A percentile compares a stretch with the other conserved stretches of the same genome.
phyloP scores from a whole-genome alignment of 257 asterid species.

The Solanum lycopersicoides region DNA sequence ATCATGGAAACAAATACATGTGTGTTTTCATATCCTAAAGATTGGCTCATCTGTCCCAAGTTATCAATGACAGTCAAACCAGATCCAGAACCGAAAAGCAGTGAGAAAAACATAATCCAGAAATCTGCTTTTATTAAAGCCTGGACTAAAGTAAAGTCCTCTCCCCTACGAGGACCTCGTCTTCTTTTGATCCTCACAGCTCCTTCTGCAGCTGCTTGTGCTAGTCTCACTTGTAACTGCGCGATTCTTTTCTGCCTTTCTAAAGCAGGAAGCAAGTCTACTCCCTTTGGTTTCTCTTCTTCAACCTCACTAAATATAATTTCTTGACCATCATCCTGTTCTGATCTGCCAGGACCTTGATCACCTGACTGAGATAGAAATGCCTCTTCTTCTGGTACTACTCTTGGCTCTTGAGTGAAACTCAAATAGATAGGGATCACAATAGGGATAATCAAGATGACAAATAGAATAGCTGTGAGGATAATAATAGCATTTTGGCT shows the following conservation, averaged over 20 bases:
- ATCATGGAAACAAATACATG: slow-evolving; percentile 52
- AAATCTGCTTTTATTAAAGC: slow-evolving; percentile 52
- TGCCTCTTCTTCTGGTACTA: slow-evolving; percentile 23
- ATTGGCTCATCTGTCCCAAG: slow-evolving; percentile 55
- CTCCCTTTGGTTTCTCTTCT: slow-evolving; percentile 44
- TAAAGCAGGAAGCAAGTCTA: slow-evolving; percentile 34
- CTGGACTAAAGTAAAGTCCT: slow-evolving; percentile 47
- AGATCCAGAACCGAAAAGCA: slow-evolving; percentile 52
- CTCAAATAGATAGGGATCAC: slow-evolving; percentile 24
- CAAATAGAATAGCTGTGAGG: slow-evolving; percentile 29
- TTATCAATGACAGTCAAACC: slow-evolving; percentile 60
- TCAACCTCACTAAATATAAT: slow-evolving; percentile 45
- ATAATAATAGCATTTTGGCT: slow-evolving; percentile 17
- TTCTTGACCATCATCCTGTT: slow-evolving; percentile 15
- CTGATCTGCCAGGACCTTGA: slow-evolving; percentile 25
- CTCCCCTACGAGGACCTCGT: slow-evolving; percentile 50
- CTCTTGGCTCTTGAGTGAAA: slow-evolving; percentile 13
- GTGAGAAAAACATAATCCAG: slow-evolving; percentile 56
- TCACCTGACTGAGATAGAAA: slow-evolving; percentile 18
- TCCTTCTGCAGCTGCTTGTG: slow-evolving; percentile 69
- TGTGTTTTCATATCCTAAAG: slow-evolving; percentile 41
- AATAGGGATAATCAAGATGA: slow-evolving; percentile 31
- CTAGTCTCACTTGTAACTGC: slow-evolving; percentile 33
- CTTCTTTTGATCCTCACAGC: slow-evolving; percentile 46
- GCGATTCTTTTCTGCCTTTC: slow-evolving; percentile 54